Evolutionary conservation across 805 yeast genomes (phyloP).

Genomic region (Candida ficus): DNA sequence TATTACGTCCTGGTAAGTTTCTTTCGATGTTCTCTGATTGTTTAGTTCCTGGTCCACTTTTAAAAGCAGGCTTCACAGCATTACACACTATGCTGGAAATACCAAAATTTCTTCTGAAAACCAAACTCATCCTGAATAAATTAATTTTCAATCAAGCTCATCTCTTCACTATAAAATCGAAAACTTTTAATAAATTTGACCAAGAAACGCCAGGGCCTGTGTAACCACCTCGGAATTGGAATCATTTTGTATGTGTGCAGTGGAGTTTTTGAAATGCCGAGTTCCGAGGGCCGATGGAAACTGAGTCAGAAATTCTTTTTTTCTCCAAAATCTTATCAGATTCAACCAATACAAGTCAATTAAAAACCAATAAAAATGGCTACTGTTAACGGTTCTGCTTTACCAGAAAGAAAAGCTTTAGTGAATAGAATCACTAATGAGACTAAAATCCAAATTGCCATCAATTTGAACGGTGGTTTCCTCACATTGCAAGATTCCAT

Average conservation of each 20-base stretch:
- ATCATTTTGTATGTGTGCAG: too few species aligned
- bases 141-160: not conserved
- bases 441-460: conserved; percentile 83
- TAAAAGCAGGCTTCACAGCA: conserved; percentile 16
- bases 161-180: not conserved
- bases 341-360: too few species aligned
- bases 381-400: not conserved
- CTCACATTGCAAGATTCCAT: conserved; percentile 59
- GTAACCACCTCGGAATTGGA: not conserved
- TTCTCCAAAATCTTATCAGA: not conserved
- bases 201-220: too few species aligned
- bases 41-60: not conserved
- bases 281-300: too few species aligned
- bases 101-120: conserved; percentile 3
- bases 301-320: not conserved
- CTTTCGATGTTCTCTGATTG: conserved; percentile 30
- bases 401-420: conserved; percentile 28
- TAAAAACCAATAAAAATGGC: too few species aligned
- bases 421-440: conserved; percentile 76
- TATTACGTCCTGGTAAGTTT: conserved; percentile 35
- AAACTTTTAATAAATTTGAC: not conserved
- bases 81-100: not conserved
- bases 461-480: conserved; percentile 83
- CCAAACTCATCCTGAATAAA: conserved; percentile 5
- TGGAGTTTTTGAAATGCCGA: too few species aligned